Evolutionary conservation across 768 basidiomycete species (phyloP).

Genomic region (Mycena amicta): DNA sequence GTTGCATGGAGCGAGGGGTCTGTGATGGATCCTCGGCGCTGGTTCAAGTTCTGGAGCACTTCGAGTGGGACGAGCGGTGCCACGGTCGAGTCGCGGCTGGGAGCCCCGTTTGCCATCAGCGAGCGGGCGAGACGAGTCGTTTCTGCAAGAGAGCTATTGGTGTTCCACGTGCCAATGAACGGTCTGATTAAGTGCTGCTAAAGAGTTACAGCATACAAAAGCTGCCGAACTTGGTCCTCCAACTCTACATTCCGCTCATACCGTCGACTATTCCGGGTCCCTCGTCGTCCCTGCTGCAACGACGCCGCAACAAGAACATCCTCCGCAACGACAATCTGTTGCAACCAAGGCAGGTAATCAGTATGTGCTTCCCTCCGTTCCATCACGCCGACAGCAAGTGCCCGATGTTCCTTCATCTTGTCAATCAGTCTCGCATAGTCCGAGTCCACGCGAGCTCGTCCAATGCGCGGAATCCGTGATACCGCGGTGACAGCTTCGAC

Average conservation of each 20-base stretch:
- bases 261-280: slow-evolving; percentile 60
- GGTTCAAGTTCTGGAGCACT: slow-evolving; percentile 77
- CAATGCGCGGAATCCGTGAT: slow-evolving; percentile 52
- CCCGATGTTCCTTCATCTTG: slow-evolving; percentile 53
- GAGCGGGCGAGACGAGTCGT: neutral
- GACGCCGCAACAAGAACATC: slow-evolving; percentile 48
- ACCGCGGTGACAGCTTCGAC: slow-evolving; percentile 47
- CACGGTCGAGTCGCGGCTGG: slow-evolving; percentile 50
- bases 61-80: slow-evolving; percentile 75
- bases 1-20: slow-evolving; percentile 74
- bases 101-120: slow-evolving; percentile 27
- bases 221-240: slow-evolving; percentile 37
- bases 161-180: neutral
- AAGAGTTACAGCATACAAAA: slow-evolving; percentile 30
- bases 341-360: slow-evolving; percentile 73
- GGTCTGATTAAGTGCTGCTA: slow-evolving; percentile 14
- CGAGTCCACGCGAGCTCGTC: slow-evolving; percentile 42
- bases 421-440: slow-evolving; percentile 43
- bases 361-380: slow-evolving; percentile 51
- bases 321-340: slow-evolving; percentile 66
- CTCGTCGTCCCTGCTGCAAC: slow-evolving; percentile 35
- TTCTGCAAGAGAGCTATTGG: neutral
- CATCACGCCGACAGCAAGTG: slow-evolving; percentile 42
- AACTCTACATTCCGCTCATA: slow-evolving; percentile 49
- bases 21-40: slow-evolving; percentile 81